These are phyloP conservation scores for Suhomyces choctaworum DNA, from an alignment of 1,139 yeast genomes.

Conservation along the genomic window DNA sequence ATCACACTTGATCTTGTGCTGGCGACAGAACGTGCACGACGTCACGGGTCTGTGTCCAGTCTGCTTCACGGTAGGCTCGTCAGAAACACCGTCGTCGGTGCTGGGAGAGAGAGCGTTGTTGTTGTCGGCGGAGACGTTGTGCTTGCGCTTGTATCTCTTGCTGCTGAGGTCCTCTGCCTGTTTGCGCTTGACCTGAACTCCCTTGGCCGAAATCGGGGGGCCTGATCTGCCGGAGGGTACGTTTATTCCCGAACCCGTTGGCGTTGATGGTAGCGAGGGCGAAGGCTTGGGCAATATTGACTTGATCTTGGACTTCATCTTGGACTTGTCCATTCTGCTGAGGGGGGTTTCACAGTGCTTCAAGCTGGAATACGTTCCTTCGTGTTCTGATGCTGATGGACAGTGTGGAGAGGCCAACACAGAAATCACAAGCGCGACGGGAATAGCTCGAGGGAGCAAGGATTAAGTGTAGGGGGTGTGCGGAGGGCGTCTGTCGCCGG, in stretches of 20 bases:
- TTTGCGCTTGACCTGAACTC: constrained; percentile 9
- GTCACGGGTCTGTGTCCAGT: constrained; percentile 79
- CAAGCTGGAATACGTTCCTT: not conserved
- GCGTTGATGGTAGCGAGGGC: constrained; percentile 20
- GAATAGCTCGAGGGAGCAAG: too few species aligned
- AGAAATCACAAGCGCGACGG: too few species aligned
- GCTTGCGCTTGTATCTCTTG: constrained; percentile 12
- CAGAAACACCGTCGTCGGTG: constrained; percentile 1
- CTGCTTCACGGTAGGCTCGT: constrained; percentile 24
- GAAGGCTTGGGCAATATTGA: constrained; percentile 37
- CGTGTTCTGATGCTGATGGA: too few species aligned
- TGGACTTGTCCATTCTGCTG: constrained; percentile 39
- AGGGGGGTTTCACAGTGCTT: too few species aligned
- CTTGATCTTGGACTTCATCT: constrained; percentile 41
- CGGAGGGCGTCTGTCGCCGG: too few species aligned
- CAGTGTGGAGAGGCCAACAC: too few species aligned
- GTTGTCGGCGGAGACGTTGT: not conserved
- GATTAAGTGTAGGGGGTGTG: too few species aligned
- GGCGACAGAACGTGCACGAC: constrained; percentile 92
- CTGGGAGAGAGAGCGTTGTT: not conserved
- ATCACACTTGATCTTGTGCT: constrained; percentile 90
- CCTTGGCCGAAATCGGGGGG: constrained; percentile 5
- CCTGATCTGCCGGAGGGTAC: constrained; percentile 13
- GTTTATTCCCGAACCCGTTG: constrained; percentile 7
- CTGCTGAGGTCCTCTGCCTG: constrained; percentile 9